phyloP scores from a whole-genome alignment of 495 filamentous ascomycete genomes.

The Tricharina praecox region DNA sequence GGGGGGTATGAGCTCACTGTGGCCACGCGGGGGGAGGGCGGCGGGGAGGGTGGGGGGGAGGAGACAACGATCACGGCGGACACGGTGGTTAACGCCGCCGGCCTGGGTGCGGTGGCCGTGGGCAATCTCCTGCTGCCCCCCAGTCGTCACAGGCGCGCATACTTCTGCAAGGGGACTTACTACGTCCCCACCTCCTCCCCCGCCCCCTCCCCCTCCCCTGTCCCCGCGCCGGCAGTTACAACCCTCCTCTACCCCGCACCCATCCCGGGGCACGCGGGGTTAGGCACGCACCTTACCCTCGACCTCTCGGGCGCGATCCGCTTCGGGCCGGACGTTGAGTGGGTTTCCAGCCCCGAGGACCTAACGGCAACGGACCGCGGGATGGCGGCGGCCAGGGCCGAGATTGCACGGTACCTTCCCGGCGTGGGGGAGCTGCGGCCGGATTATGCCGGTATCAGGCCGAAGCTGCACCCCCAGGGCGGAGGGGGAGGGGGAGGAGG shows the following conservation, averaged over 20 bases:
- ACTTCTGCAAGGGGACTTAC: conserved; percentile 90
- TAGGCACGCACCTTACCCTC: conserved; percentile 86
- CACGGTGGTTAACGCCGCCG: conserved; percentile 70
- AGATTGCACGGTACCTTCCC: conserved; percentile 68
- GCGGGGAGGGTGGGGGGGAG: conserved; percentile 35
- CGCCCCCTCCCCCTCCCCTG: too few relatives aligned
- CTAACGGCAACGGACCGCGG: conserved; percentile 37
- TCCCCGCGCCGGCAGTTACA: too few relatives aligned
- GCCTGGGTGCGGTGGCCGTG: conserved; percentile 55
- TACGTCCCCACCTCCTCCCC: conserved; percentile 58
- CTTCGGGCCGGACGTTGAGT: conserved; percentile 93
- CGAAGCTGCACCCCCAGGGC: conserved; percentile 53
- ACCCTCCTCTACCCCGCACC: conserved; percentile 82
- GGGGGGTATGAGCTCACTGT: conserved; percentile 42
- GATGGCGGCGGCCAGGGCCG: conserved; percentile 47
- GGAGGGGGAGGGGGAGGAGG: conserved; percentile 47
- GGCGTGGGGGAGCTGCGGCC: conserved; percentile 50
- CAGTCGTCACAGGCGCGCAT: conserved; percentile 39
- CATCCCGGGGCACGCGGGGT: conserved; percentile 56
- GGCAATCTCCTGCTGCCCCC: conserved; percentile 66
- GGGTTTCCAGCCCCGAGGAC: conserved; percentile 47
- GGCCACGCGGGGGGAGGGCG: conserved; percentile 18
- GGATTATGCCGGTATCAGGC: conserved; percentile 82
- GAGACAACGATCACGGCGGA: conserved; percentile 48
- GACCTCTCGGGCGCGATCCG: conserved; percentile 73